phyloP scores from a whole-genome alignment of 2,329 filamentous ascomycete species.

The Nannizzia gypsea region DNA sequence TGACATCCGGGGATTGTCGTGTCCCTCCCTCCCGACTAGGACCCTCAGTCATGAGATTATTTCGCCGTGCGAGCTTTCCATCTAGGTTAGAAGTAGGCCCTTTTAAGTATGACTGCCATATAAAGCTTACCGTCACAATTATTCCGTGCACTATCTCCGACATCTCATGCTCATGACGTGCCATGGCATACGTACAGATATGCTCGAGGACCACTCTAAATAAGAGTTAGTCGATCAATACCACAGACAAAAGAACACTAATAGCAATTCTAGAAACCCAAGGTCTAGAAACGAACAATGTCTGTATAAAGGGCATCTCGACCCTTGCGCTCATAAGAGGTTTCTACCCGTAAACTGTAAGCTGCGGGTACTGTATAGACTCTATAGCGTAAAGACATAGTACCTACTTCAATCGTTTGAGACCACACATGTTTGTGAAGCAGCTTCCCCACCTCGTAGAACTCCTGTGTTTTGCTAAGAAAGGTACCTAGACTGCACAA shows the following conservation, averaged over 20 bases:
- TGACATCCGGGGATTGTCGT: constrained; percentile 14
- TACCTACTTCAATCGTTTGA: constrained; percentile 13
- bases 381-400: neutral
- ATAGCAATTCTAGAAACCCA: neutral
- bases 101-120: neutral
- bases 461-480: constrained; percentile 7
- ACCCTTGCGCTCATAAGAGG: constrained; percentile 14
- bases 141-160: constrained; percentile 17
- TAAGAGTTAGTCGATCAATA: neutral
- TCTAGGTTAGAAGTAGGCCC: neutral
- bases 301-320: constrained; percentile 17
- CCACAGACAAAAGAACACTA: too few species aligned
- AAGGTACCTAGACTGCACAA: constrained; percentile 15
- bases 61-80: constrained; percentile 14
- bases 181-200: constrained; percentile 16
- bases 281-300: constrained; percentile 11
- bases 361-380: neutral
- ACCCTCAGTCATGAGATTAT: constrained; percentile 15
- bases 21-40: constrained; percentile 10
- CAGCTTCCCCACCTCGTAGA: constrained; percentile 12
- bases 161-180: constrained; percentile 17
- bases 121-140: constrained; percentile 16
- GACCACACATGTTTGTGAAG: constrained; percentile 14
- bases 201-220: constrained; percentile 16
- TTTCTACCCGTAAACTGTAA: constrained; percentile 7